Evolutionary conservation across 805 yeast species (phyloP), one percentile per base, ranked within the genome.

Genomic region (Candida sanyiensis): DNA sequence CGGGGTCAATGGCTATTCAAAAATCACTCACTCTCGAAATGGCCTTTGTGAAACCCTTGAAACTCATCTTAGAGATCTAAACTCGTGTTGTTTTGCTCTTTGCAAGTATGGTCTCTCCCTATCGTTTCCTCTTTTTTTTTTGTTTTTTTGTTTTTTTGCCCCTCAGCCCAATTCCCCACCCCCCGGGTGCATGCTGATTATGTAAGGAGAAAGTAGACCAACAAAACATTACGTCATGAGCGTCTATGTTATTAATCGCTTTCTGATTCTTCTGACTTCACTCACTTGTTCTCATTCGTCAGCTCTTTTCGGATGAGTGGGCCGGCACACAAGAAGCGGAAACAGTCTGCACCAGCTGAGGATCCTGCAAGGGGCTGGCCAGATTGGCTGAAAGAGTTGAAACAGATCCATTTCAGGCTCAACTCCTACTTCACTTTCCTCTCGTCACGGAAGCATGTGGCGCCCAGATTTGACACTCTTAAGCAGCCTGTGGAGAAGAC

Each of bases 1-100:
- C n/a, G 9, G 32, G 13, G 18, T 7, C 29, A 27, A 27, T 27
- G 35, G 9, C n/a, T 20, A 17, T 8, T 31, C 11, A 7, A 7
- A 13, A 33, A n/a, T 4, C 9, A 33, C 36, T 16, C 48, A 61
- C 68, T 53, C 96, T 70, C 33, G 77, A 74, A 45, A 86, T 67
- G 25, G 89, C 77, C 63, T 85, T 87, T 45, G 81, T 82, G 49
- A 87, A 64, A 33, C 96, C 96, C 62, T 86, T 87, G 64, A 87
- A 83, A 62, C 93, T 83, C 96, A 87, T 87, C 9, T 23, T 24
- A 6, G 24, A 22, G 21, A 9, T n/a, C n/a, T n/a, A n/a, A n/a
- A 23, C 26, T 23, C 9, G 11, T 23, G 26, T 23, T 23, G 26
- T 23, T 23, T 23, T n/a, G n/a, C n/a, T n/a, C n/a, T n/a, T n/a